These are phyloP conservation scores for Periconia sp. DNA, from an alignment of 2,329 filamentous ascomycete species.

Conservation along the genomic window DNA sequence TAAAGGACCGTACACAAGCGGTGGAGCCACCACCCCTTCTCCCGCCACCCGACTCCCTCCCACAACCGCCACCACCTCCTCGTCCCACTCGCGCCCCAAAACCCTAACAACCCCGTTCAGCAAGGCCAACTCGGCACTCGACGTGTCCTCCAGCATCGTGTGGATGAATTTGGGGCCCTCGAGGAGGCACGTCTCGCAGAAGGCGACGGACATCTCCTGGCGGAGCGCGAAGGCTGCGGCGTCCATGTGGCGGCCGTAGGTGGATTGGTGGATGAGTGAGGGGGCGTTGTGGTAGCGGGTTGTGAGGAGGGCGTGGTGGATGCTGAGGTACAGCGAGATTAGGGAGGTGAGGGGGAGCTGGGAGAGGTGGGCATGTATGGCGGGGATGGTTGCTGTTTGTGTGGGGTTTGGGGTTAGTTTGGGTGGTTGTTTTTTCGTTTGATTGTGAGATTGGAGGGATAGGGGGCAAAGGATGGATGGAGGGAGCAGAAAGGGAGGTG, in stretches of 20 bases:
- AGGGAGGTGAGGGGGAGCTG: slow-evolving; percentile 26
- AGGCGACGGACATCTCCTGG: slow-evolving; percentile 32
- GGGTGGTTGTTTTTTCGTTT: too few relatives aligned
- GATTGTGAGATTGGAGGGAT: too few relatives aligned
- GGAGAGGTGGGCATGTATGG: slow-evolving; percentile 23
- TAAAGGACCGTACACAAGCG: too few relatives aligned
- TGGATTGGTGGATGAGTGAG: slow-evolving; percentile 32
- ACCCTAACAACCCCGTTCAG: too few relatives aligned
- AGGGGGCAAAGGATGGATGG: too few relatives aligned
- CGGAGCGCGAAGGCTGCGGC: slow-evolving; percentile 29
- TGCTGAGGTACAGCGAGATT: slow-evolving; percentile 27
- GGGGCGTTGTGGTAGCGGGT: slow-evolving; percentile 34
- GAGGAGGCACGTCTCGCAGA: slow-evolving; percentile 25
- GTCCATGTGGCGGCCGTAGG: slow-evolving; percentile 33
- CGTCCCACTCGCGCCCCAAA: too few relatives aligned
- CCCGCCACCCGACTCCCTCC: too few relatives aligned
- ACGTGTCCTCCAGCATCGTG: slow-evolving; percentile 18
- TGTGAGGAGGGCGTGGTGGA: slow-evolving; percentile 29
- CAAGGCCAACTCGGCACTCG: not conserved
- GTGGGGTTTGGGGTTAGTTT: slow-evolving; percentile 5
- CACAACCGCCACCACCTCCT: too few relatives aligned
- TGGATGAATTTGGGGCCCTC: slow-evolving; percentile 28
- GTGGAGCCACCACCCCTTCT: too few relatives aligned
- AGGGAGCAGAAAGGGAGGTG: not conserved
- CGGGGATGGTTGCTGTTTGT: slow-evolving; percentile 11